These are phyloP conservation scores for Physcomitrellopsis africana DNA, from an alignment of 225 moss, liverwort and hornwort species.

Conservation along the genomic window DNA sequence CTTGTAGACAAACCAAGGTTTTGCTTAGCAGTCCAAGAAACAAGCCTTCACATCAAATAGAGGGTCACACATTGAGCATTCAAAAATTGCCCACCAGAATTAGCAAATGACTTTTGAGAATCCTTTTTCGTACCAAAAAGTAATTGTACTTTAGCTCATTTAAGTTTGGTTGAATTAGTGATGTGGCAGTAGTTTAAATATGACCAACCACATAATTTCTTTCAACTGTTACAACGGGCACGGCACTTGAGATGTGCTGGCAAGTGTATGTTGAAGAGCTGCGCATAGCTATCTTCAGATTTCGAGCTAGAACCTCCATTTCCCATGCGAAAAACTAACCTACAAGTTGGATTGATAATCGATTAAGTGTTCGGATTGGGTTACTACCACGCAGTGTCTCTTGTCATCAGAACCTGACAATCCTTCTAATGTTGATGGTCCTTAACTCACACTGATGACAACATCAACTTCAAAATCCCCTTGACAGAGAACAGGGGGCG, in stretches of 20 bases:
- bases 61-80: neutral
- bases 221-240: too few species aligned
- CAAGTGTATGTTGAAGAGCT: neutral
- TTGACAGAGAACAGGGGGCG: slow-evolving; percentile 27
- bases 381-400: neutral
- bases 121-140: neutral
- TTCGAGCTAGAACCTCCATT: neutral
- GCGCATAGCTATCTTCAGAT: neutral
- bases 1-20: neutral
- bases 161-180: neutral
- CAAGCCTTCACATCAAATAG: neutral
- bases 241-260: too few species aligned
- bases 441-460: too few species aligned
- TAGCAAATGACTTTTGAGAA: neutral
- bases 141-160: neutral
- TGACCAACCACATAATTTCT: too few species aligned
- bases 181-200: neutral
- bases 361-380: neutral
- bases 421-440: neutral
- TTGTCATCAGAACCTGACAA: neutral
- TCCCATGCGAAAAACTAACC: neutral
- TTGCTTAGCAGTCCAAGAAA: neutral
- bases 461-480: neutral
- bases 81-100: neutral
- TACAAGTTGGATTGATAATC: neutral